Conservation (phyloP, 768 basidiomycete genomes). For the Rhizopogon rudus region DNA sequence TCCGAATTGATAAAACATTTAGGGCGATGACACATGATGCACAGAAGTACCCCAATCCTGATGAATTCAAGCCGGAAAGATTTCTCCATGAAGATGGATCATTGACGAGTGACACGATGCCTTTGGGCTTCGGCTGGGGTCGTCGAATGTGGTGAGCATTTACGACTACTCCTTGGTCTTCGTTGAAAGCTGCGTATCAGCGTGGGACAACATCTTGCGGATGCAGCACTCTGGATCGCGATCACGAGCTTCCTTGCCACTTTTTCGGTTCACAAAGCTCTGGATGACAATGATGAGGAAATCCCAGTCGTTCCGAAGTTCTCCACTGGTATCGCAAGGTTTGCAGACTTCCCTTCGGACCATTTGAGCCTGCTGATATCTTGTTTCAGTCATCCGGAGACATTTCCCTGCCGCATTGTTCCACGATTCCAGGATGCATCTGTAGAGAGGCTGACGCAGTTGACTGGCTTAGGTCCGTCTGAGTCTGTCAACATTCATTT, state of each 20-base stretch:
- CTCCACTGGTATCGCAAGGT: background rate
- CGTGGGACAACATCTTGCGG: background rate
- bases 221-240: background rate
- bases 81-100: slow-evolving; percentile 17
- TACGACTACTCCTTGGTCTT: too few relatives aligned
- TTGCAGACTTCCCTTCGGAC: too few relatives aligned
- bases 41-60: slow-evolving; percentile 12
- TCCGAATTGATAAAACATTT: background rate
- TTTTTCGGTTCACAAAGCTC: slow-evolving; percentile 11
- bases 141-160: slow-evolving; percentile 1
- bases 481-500: too few relatives aligned
- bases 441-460: too few relatives aligned
- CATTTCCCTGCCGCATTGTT: too few relatives aligned
- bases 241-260: slow-evolving; percentile 11
- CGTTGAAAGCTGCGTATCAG: too few relatives aligned
- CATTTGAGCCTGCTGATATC: too few relatives aligned
- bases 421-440: too few relatives aligned
- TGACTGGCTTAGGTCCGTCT: too few relatives aligned
- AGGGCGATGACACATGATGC: slow-evolving; percentile 13
- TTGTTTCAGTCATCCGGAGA: too few relatives aligned
- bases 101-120: background rate
- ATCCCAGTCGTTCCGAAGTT: slow-evolving; percentile 2
- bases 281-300: slow-evolving; percentile 4
- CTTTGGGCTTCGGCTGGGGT: background rate
- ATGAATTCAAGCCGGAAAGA: slow-evolving; percentile 28